These are phyloP conservation scores for Chimonanthus praecox DNA, from an alignment of 164 flowering plant species.

Conservation along the genomic window DNA sequence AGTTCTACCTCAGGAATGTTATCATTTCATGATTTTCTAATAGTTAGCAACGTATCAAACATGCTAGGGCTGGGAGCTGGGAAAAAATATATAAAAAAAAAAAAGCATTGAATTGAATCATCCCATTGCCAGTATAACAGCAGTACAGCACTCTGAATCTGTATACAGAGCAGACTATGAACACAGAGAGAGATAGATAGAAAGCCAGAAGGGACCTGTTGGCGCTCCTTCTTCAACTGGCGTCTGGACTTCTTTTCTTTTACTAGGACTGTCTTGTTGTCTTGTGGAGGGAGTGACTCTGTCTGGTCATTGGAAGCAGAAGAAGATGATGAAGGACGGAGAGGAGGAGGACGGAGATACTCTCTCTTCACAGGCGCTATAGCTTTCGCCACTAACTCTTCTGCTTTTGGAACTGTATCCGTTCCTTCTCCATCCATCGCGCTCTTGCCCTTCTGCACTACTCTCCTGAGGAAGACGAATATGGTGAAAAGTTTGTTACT, in stretches of 20 bases:
- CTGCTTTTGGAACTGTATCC: slow-evolving; percentile 27
- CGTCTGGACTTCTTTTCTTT: slow-evolving; percentile 87
- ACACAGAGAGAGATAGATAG: neutral
- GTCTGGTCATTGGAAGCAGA: slow-evolving; percentile 10
- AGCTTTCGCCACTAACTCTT: slow-evolving; percentile 68
- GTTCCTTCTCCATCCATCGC: neutral
- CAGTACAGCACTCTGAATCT: too few species aligned
- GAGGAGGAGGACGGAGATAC: slow-evolving; percentile 68
- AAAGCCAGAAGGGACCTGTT: slow-evolving; percentile 30
- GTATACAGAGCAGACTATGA: too few species aligned
- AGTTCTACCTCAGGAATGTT: too few species aligned
- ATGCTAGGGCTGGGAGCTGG: too few species aligned
- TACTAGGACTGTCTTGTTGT: slow-evolving; percentile 13
- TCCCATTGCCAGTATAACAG: too few species aligned
- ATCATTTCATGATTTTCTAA: too few species aligned
- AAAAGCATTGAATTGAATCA: too few species aligned
- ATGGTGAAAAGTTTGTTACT: too few species aligned
- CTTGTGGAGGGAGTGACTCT: slow-evolving; percentile 9
- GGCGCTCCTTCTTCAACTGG: slow-evolving; percentile 80
- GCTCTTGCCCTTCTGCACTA: too few species aligned
- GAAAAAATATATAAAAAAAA: too few species aligned
- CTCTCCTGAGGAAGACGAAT: too few species aligned
- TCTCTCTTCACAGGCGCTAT: slow-evolving; percentile 80
- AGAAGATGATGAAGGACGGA: slow-evolving; percentile 25
- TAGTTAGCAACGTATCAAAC: too few species aligned